A percentile compares a stretch with the other conserved stretches of the same genome.
Conservation (phyloP, 192 early-diverging fungal species). For the Kappamyces sp. region DNA sequence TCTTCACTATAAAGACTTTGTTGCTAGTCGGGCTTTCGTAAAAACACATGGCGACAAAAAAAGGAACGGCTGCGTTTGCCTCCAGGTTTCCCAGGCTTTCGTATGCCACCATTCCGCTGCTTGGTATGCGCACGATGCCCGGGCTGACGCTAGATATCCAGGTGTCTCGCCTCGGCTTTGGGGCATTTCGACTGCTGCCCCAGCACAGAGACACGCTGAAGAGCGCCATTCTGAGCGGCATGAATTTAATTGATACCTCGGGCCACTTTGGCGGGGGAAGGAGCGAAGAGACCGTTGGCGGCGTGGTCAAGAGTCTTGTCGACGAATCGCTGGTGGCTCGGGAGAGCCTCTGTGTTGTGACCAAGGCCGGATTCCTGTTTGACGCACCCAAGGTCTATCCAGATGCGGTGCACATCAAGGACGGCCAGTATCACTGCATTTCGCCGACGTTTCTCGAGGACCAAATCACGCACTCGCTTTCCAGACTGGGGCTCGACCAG, state of each 20-base stretch:
- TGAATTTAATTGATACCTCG: constrained; percentile 71
- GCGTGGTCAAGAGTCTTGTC: not conserved
- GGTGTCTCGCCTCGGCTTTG: constrained; percentile 62
- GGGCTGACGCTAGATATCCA: not conserved
- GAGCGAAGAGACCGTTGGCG: not conserved
- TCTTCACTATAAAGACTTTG: no score
- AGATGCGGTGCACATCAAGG: not conserved
- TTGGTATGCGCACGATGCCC: no score
- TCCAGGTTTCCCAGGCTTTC: no score
- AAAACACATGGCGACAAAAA: no score
- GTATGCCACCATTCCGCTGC: no score
- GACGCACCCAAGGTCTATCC: not conserved
- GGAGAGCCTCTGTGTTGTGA: constrained; percentile 26
- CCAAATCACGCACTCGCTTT: constrained; percentile 50
- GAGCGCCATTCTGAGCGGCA: constrained; percentile 50
- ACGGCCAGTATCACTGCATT: constrained; percentile 44
- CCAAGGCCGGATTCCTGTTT: constrained; percentile 41
- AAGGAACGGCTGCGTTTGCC: no score
- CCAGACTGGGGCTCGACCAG: constrained; percentile 44
- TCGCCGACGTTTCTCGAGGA: constrained; percentile 52
- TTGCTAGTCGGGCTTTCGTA: no score
- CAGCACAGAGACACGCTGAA: constrained; percentile 45
- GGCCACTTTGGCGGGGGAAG: constrained; percentile 64
- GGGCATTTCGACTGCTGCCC: constrained; percentile 49
- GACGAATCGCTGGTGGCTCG: constrained; percentile 7